Evolutionary conservation across 139 green algal species (phyloP).

Genomic region (Asterochloris erici): DNA sequence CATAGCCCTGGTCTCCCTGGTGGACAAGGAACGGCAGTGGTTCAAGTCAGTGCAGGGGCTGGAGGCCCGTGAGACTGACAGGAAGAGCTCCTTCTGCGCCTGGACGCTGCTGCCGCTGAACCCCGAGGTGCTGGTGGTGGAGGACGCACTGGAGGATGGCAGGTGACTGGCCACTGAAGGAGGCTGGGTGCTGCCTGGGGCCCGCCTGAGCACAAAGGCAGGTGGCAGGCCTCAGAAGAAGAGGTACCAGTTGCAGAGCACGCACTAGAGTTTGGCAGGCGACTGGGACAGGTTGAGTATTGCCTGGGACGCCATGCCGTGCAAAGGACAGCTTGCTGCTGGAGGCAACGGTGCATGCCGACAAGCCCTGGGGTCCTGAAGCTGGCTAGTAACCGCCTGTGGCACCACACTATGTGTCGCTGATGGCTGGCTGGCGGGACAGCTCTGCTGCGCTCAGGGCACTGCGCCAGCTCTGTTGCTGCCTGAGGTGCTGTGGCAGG

Average conservation of each 20-base stretch:
- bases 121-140: conserved; percentile 72
- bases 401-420: no score
- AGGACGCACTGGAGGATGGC: conserved; percentile 62
- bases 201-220: neutral
- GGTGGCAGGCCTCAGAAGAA: neutral
- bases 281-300: neutral
- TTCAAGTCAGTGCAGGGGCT: conserved; percentile 75
- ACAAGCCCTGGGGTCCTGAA: no score
- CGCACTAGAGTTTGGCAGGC: neutral
- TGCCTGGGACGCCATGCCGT: neutral
- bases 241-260: neutral
- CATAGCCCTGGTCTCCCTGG: conserved; percentile 79
- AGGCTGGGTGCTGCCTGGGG: neutral
- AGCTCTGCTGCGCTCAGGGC: no score
- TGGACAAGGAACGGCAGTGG: conserved; percentile 80
- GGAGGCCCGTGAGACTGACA: conserved; percentile 43
- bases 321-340: neutral
- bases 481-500: no score
- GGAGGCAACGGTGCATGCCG: no score
- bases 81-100: conserved; percentile 75
- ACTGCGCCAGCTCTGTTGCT: no score
- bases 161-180: conserved; percentile 25
- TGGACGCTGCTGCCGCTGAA: conserved; percentile 74
- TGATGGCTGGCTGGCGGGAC: no score
- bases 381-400: no score